phyloP scores from a whole-genome alignment of 2,329 filamentous ascomycete species.

The Aaosphaeria pasadenensis region DNA sequence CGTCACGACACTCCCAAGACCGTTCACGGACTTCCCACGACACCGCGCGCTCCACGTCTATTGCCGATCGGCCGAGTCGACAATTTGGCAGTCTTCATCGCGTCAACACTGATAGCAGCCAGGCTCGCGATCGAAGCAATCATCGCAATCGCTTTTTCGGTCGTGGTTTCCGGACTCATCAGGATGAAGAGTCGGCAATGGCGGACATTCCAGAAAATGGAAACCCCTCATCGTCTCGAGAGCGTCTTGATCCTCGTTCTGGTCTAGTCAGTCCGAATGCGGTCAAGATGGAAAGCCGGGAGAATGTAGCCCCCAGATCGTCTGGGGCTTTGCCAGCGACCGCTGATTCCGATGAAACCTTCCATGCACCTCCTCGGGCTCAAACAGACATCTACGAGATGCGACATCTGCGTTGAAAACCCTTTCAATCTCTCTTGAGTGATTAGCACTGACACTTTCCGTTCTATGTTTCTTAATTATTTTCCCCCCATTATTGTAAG shows the following conservation, averaged over 20 bases:
- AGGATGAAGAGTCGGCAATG: slow-evolving; percentile 43
- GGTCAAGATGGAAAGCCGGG: slow-evolving; percentile 18
- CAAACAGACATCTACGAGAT: slow-evolving; percentile 34
- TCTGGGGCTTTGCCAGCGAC: slow-evolving; percentile 23
- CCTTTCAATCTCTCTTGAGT: too few relatives aligned
- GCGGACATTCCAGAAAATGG: slow-evolving; percentile 44
- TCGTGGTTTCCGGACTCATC: slow-evolving; percentile 31
- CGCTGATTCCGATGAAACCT: slow-evolving; percentile 18
- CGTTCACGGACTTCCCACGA: slow-evolving; percentile 29
- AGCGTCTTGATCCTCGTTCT: slow-evolving; percentile 35
- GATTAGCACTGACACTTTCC: too few relatives aligned
- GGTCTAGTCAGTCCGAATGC: slow-evolving; percentile 30
- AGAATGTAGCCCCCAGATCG: slow-evolving; percentile 15
- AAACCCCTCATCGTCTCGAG: slow-evolving; percentile 15
- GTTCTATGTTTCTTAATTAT: background rate
- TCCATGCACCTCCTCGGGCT: slow-evolving; percentile 18
- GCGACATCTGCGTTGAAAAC: slow-evolving; percentile 21
- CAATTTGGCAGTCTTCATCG: slow-evolving; percentile 25
- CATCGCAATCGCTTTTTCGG: slow-evolving; percentile 63
- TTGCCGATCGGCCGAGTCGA: slow-evolving; percentile 17
- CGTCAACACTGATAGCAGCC: slow-evolving; percentile 32
- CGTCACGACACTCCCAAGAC: slow-evolving; percentile 28
- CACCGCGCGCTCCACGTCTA: slow-evolving; percentile 28
- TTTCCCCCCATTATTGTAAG: background rate
- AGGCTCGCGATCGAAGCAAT: slow-evolving; percentile 36